A percentile compares a stretch with the other conserved stretches of the same genome.
These are phyloP conservation scores for Pleurotus platypus DNA, from an alignment of 768 basidiomycete genomes.

Conservation along the genomic window DNA sequence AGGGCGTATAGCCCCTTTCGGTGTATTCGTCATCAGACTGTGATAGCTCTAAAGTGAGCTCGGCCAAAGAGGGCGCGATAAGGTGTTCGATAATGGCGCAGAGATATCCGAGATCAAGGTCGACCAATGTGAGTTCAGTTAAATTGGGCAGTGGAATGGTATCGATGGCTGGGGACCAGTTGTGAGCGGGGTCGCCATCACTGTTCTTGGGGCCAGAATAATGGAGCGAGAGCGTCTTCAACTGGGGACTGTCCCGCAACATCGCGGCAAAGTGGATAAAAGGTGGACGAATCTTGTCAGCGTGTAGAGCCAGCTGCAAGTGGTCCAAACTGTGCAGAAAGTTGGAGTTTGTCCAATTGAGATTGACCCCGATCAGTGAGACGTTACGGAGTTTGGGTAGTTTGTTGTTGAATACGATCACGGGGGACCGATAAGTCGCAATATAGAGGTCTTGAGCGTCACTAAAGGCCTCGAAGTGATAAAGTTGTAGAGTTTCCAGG, in stretches of 20 bases:
- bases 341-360: slow-evolving; percentile 51
- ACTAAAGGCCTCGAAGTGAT: slow-evolving; percentile 59
- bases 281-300: slow-evolving; percentile 53
- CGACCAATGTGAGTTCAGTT: slow-evolving; percentile 44
- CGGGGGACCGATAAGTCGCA: slow-evolving; percentile 57
- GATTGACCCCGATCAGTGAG: slow-evolving; percentile 63
- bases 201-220: slow-evolving; percentile 52
- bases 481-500: slow-evolving; percentile 49
- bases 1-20: slow-evolving; percentile 51
- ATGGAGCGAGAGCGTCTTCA: slow-evolving; percentile 46
- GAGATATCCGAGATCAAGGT: slow-evolving; percentile 55
- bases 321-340: slow-evolving; percentile 46
- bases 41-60: slow-evolving; percentile 48
- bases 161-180: slow-evolving; percentile 30
- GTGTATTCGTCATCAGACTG: slow-evolving; percentile 50
- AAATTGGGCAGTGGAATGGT: slow-evolving; percentile 35
- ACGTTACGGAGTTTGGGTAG: slow-evolving; percentile 51
- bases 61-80: slow-evolving; percentile 38
- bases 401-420: slow-evolving; percentile 49
- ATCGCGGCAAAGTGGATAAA: slow-evolving; percentile 53
- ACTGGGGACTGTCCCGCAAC: slow-evolving; percentile 44
- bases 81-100: slow-evolving; percentile 43
- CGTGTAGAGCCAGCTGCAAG: slow-evolving; percentile 59
- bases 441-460: slow-evolving; percentile 47
- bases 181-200: slow-evolving; percentile 28